phyloP scores from a whole-genome alignment of 768 basidiomycete genomes.

The Kwoniella sp. region DNA sequence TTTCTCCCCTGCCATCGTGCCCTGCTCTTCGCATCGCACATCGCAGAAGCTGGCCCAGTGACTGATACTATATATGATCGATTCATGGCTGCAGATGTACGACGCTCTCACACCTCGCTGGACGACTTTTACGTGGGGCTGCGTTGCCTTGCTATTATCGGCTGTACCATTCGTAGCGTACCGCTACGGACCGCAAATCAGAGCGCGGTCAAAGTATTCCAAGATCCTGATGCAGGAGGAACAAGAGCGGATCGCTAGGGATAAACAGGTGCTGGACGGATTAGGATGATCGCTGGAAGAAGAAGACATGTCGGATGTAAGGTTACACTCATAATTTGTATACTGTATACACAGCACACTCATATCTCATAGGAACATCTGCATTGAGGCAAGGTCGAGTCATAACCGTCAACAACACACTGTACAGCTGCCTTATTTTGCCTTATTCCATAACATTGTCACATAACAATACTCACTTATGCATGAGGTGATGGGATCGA shows the following conservation, averaged over 20 bases:
- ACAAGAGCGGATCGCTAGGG: slow-evolving; percentile 23
- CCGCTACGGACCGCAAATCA: slow-evolving; percentile 51
- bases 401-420: too few relatives aligned
- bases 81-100: slow-evolving; percentile 60
- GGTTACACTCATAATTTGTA: not conserved
- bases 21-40: not conserved
- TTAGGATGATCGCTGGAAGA: slow-evolving; percentile 4
- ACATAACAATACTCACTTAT: too few relatives aligned
- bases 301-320: too few relatives aligned
- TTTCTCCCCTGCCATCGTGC: not conserved
- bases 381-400: too few relatives aligned
- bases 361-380: too few relatives aligned
- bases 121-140: slow-evolving; percentile 56
- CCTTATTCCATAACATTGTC: too few relatives aligned
- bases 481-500: too few relatives aligned
- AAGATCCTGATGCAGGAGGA: slow-evolving; percentile 48
- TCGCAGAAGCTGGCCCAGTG: too few relatives aligned
- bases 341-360: not conserved
- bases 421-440: too few relatives aligned
- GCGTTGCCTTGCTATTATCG: slow-evolving; percentile 63
- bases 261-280: slow-evolving; percentile 16
- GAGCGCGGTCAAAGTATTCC: slow-evolving; percentile 41
- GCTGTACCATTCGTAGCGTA: slow-evolving; percentile 60
- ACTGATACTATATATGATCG: not conserved
- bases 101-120: slow-evolving; percentile 64